Base-by-base conservation (phyloP, 78 protist species). In the Cavenderia fasciculata region DNA sequence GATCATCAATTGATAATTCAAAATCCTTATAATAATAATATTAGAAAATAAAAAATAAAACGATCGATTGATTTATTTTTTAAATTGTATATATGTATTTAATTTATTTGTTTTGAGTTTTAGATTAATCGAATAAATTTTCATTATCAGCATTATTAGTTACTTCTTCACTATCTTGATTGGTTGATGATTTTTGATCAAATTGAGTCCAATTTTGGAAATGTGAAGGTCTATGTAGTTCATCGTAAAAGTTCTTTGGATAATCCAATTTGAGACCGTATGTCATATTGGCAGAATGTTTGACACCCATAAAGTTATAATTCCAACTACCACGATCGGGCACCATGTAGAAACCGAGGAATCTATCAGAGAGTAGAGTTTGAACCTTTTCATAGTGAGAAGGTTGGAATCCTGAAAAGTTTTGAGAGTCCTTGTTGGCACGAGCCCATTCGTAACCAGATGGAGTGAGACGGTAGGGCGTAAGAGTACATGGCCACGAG, bases 401-500 rank as follows among this genome's bases (percentile, higher is more conserved):
- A n/a, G 99, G 98, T 61, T 63, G 46, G 85, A 92, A 98, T 49
- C 98, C 99, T 34, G 85, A 97, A 27, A 92, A 94, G 78, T 90
- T 78, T 79, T 52, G 49, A 44, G 92, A 74, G 76, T 97, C 99
- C 77, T 91, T 94, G 94, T 95, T 70, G 56, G 71, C 40, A 40
- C 85, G 47, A 40, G 99, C 99, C 99, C 99, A 99, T 84, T 98
- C 99, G 27, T 74, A 86, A 47, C 99, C 99, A 0, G 92, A 0
- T 25, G 79, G 72, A 12, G 99, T 98, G 19, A 99, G 82, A 71
- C 85, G 89, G 96, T 98, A 99, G 29, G 99, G 97, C 2, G 98
- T 79, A 7, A 98, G 94, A 18, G 99, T 94, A 74, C 86, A 75
- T 5, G 99, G 97, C 38, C 99, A 98, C 14, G 99, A 95, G 34